These are phyloP conservation scores for Albifimbria verrucaria DNA, from an alignment of 2,329 filamentous ascomycete genomes.

Conservation along the genomic window DNA sequence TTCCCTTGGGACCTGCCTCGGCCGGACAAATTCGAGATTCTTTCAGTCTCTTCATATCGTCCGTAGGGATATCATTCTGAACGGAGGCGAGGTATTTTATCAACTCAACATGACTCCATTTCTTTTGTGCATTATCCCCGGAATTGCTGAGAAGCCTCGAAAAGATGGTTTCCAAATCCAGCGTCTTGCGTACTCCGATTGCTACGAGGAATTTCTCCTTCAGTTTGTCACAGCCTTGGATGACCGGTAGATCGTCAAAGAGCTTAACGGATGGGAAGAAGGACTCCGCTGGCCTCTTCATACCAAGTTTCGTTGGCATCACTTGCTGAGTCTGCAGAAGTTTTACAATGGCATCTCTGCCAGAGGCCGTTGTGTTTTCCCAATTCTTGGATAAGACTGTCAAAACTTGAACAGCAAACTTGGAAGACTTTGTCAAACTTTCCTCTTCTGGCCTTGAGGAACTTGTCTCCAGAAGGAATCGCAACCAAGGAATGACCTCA, in stretches of 20 bases:
- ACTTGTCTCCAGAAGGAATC: constrained; percentile 70
- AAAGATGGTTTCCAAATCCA: constrained; percentile 93
- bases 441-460: constrained; percentile 58
- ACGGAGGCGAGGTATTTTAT: constrained; percentile 94
- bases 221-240: constrained; percentile 71
- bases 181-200: constrained; percentile 89
- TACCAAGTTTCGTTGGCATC: constrained; percentile 87
- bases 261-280: constrained; percentile 94
- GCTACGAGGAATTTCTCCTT: constrained; percentile 87
- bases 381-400: constrained; percentile 83
- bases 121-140: constrained; percentile 49
- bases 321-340: constrained; percentile 67
- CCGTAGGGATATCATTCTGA: constrained; percentile 77
- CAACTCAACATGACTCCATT: constrained; percentile 91
- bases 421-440: constrained; percentile 66
- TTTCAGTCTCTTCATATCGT: constrained; percentile 75
- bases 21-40: constrained; percentile 80
- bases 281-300: constrained; percentile 79
- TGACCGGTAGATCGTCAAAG: constrained; percentile 87
- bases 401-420: constrained; percentile 75
- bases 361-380: constrained; percentile 69
- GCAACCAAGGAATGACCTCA: constrained; percentile 81
- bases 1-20: constrained; percentile 57
- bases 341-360: constrained; percentile 62
- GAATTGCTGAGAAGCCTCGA: constrained; percentile 70